A percentile compares a stretch with the other conserved stretches of the same genome.
phyloP scores from a whole-genome alignment of 495 filamentous ascomycete genomes.

The Annulohypoxylon stygium region DNA sequence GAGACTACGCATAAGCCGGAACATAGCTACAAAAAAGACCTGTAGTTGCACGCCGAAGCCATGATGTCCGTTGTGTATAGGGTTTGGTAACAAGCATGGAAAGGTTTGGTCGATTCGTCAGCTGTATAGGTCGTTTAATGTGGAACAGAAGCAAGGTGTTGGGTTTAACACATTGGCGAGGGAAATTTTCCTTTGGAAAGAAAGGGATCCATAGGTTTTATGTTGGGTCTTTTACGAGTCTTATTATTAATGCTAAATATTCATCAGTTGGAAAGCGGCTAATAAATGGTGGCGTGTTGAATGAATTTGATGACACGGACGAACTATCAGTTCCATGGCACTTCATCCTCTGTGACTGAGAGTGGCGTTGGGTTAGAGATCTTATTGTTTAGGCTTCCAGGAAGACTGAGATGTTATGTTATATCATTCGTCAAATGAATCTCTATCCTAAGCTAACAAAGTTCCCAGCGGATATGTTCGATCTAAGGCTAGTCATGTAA shows the following conservation, averaged over 20 bases:
- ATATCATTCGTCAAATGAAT: background rate
- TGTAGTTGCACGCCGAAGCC: constrained; percentile 48
- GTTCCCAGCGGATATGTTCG: too few relatives aligned
- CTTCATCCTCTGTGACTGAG: background rate
- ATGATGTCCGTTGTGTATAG: background rate
- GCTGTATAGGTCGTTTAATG: background rate
- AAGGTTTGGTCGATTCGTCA: background rate
- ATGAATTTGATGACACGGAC: constrained; percentile 3
- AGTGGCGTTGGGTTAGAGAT: background rate
- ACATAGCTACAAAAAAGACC: constrained; percentile 68
- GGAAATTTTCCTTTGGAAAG: background rate
- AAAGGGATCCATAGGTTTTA: background rate
- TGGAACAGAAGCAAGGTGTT: background rate
- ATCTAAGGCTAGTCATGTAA: background rate
- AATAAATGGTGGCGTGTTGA: background rate
- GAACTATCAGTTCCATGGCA: background rate
- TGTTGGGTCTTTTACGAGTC: background rate
- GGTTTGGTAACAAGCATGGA: background rate
- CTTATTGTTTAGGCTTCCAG: background rate
- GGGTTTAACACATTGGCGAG: background rate
- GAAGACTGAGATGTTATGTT: background rate
- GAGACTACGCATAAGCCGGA: constrained; percentile 97
- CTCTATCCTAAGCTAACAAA: too few relatives aligned
- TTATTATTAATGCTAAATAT: background rate
- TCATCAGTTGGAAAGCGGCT: constrained; percentile 1